Evolutionary conservation across 495 filamentous ascomycete genomes (phyloP), one percentile per base, ranked within the genome.

Genomic region (Lophiostoma macrostomum): DNA sequence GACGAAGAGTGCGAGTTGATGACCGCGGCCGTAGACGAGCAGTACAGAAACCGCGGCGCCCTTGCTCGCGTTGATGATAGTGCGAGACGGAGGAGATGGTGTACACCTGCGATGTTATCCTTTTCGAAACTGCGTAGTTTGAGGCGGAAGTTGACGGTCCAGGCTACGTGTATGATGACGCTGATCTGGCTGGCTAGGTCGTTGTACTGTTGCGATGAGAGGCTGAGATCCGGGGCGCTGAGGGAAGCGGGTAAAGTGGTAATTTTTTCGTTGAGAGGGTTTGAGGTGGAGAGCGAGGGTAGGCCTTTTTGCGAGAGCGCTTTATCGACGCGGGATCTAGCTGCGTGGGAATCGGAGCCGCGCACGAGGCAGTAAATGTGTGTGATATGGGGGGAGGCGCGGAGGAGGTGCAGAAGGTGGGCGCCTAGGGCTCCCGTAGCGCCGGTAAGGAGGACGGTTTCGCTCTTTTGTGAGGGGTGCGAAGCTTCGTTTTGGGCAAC

Each of bases 71-170:
- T 7, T 22, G 2, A 4, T 11, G 56, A 57, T 13, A 77, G 67
- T n/a, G 73, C 76, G 10, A 87, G 69, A 28, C 71, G 64, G 53
- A 87, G 64, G 11, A 87, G 74, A 50, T 83, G 74, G 0, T 64
- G 62, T 5, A 82, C 64, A 11, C 78, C 78, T 1, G 71, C 68
- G 51, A 87, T 75, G 56, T 79, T 80, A 30, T 79, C 74, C 19
- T 64, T 63, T 14, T 72, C 76, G 61, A 87, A 85, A 52, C 75
- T 80, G n/a, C 67, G 61, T 4, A 86, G 70, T 4, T 73, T 70
- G 58, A 80, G 69, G 52, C 79, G 83, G 73, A 87, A 88, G 64
- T 87, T 86, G 22, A 87, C 84, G 4, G 80, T 76, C 84, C 84
- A 88, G 29, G 82, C 84, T n/a, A 77, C 74, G 64, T 87, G 84